A percentile compares a stretch with the other conserved stretches of the same genome.
Conservation (phyloP, 768 basidiomycete species). For the Psilocybe cubensis region DNA sequence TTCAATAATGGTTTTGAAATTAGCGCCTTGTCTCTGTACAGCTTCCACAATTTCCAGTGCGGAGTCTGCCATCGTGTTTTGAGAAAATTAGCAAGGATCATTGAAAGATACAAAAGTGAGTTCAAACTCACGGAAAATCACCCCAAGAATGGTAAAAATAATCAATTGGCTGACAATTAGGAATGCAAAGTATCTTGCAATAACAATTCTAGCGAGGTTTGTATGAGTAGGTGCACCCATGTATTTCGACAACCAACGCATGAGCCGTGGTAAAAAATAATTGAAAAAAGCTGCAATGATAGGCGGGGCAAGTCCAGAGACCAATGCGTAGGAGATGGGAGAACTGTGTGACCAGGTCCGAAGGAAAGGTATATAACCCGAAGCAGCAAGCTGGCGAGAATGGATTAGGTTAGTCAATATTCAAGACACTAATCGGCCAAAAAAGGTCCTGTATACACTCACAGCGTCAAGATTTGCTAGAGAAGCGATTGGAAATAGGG, state of each 20-base stretch:
- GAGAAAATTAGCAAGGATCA: slow-evolving; percentile 21
- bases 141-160: slow-evolving; percentile 82
- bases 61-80: slow-evolving; percentile 45
- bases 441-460: slow-evolving; percentile 22
- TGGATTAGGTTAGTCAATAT: background rate
- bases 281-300: slow-evolving; percentile 74
- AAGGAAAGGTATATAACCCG: slow-evolving; percentile 65
- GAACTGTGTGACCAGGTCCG: slow-evolving; percentile 61
- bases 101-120: background rate
- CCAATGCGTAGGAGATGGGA: slow-evolving; percentile 63
- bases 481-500: slow-evolving; percentile 76
- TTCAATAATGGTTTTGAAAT: slow-evolving; percentile 30
- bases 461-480: slow-evolving; percentile 82
- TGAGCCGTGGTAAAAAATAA: slow-evolving; percentile 76
- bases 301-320: slow-evolving; percentile 86
- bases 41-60: slow-evolving; percentile 47
- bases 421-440: no score
- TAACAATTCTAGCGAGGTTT: slow-evolving; percentile 74
- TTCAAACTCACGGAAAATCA: slow-evolving; percentile 62
- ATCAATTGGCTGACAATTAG: slow-evolving; percentile 83
- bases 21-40: slow-evolving; percentile 36
- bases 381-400: slow-evolving; percentile 42
- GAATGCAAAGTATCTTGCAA: slow-evolving; percentile 85
- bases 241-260: slow-evolving; percentile 74
- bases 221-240: slow-evolving; percentile 56